These are phyloP conservation scores for Drechslerella coelobrocha DNA, from an alignment of 2,329 filamentous ascomycete species.

Conservation along the genomic window DNA sequence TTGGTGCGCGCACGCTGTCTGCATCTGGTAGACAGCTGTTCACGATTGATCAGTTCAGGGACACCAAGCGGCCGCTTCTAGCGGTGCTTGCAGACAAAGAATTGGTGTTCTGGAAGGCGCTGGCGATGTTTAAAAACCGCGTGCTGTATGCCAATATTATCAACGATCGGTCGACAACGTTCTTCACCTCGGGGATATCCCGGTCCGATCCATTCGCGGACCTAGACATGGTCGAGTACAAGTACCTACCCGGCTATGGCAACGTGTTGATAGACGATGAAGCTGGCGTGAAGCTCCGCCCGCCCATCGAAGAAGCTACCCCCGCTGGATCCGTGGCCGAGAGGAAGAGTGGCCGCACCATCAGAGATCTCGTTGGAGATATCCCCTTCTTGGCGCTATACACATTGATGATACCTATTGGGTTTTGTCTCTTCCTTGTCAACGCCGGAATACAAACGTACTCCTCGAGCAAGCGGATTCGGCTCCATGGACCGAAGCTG, in stretches of 20 bases:
- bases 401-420: constrained; percentile 75
- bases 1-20: constrained; percentile 81
- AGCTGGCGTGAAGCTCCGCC: constrained; percentile 57
- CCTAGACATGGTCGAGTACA: constrained; percentile 71
- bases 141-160: constrained; percentile 84
- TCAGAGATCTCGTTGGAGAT: constrained; percentile 59
- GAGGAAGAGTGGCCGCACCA: constrained; percentile 7
- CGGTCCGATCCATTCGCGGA: constrained; percentile 79
- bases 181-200: constrained; percentile 73
- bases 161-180: constrained; percentile 76
- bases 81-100: constrained; percentile 80
- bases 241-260: constrained; percentile 76
- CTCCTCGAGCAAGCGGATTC: constrained; percentile 75
- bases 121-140: constrained; percentile 76
- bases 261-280: constrained; percentile 75
- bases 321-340: background rate
- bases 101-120: constrained; percentile 82
- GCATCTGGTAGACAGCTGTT: constrained; percentile 87
- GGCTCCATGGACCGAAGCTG: constrained; percentile 69
- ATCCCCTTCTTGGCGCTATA: constrained; percentile 72
- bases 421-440: constrained; percentile 72
- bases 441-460: constrained; percentile 80
- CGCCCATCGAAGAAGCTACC: constrained; percentile 54
- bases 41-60: constrained; percentile 81
- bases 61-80: constrained; percentile 80